Evolutionary conservation across 164 flowering plant genomes (phyloP).

Genomic region (Chloranthus sessilifolius): DNA sequence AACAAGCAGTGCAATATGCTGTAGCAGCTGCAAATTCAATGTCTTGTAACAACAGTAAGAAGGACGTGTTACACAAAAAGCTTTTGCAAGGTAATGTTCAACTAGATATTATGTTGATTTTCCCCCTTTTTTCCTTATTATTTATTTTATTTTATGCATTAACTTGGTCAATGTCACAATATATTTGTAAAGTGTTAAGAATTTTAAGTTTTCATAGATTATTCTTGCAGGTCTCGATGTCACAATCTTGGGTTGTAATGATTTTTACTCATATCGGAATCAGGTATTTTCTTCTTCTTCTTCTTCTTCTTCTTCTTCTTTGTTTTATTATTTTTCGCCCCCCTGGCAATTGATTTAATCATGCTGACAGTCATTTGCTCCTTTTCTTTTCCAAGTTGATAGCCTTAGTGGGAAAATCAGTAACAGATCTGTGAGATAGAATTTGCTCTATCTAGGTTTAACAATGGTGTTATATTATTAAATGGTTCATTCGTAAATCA

Average conservation of each 20-base stretch:
- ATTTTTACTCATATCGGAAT: constrained; percentile 90
- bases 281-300: constrained; percentile 41
- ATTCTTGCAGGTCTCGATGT: constrained; percentile 91
- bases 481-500: no score
- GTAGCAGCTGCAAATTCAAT: constrained; percentile 74
- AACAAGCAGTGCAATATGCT: constrained; percentile 77
- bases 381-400: no score
- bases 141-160: constrained; percentile 3
- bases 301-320: not conserved
- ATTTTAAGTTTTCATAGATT: constrained; percentile 24
- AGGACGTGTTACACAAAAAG: constrained; percentile 46
- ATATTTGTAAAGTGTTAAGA: constrained; percentile 3
- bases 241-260: constrained; percentile 85
- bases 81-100: constrained; percentile 67
- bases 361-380: no score
- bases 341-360: no score
- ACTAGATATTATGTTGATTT: not conserved
- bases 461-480: no score
- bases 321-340: no score
- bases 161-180: no score
- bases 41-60: constrained; percentile 40
- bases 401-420: no score
- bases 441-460: no score
- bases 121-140: not conserved
- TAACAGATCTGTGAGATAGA: no score